Conservation (phyloP, 768 basidiomycete species). For the Xerocomus spinulosus region DNA sequence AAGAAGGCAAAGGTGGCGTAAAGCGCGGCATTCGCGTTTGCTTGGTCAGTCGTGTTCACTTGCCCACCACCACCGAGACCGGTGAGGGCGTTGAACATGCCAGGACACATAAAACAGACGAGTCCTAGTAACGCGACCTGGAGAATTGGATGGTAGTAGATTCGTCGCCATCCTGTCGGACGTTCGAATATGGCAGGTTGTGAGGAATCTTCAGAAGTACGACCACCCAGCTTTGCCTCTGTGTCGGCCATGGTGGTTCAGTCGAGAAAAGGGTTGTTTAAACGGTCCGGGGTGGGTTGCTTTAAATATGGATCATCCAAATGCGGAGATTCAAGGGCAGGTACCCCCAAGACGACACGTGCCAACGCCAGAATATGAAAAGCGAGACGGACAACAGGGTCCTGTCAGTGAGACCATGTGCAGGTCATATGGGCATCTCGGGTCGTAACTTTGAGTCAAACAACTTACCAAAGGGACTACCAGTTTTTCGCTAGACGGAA, state of each 20-base stretch:
- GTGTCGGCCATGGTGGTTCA: slow-evolving; percentile 19
- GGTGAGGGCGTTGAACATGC: slow-evolving; percentile 75
- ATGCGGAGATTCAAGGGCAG: background rate
- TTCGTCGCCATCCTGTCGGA: slow-evolving; percentile 47
- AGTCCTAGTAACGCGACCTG: slow-evolving; percentile 57
- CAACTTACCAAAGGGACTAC: too few relatives aligned
- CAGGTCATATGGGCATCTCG: too few relatives aligned
- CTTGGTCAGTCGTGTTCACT: slow-evolving; percentile 55
- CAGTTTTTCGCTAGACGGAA: too few relatives aligned
- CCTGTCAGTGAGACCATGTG: too few relatives aligned
- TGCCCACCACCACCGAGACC: slow-evolving; percentile 81
- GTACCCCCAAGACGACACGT: background rate
- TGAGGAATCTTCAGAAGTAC: slow-evolving; percentile 18
- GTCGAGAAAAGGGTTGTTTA: background rate
- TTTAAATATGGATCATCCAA: background rate
- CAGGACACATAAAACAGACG: slow-evolving; percentile 55
- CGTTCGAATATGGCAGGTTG: slow-evolving; percentile 37
- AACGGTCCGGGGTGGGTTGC: background rate
- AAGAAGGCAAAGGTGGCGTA: slow-evolving; percentile 60
- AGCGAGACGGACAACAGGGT: background rate
- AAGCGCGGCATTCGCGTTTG: slow-evolving; percentile 64
- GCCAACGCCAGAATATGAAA: background rate
- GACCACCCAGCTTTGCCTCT: slow-evolving; percentile 7
- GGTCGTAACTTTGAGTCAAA: too few relatives aligned
- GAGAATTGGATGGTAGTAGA: slow-evolving; percentile 49